phyloP scores from a whole-genome alignment of 352 stramenopile species.

The Phytophthora sp. region DNA sequence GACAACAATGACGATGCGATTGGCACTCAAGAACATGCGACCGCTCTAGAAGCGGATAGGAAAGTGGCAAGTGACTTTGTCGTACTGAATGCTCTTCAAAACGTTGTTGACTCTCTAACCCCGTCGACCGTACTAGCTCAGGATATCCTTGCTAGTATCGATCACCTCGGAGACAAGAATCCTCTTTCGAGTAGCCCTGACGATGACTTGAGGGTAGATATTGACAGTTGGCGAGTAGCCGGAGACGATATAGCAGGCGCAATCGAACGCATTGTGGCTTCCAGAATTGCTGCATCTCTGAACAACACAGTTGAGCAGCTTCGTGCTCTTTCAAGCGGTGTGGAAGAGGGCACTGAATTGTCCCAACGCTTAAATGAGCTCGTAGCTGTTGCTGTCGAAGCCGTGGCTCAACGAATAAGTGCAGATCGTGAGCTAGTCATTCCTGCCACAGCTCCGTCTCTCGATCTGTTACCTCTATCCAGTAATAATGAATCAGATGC shows the following conservation, averaged over 20 bases:
- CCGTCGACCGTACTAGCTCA: constrained; percentile 24
- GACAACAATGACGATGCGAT: constrained; percentile 17
- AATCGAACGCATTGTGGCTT: constrained; percentile 48
- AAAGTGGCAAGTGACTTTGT: constrained; percentile 1
- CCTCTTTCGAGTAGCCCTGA: not conserved
- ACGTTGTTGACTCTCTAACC: constrained; percentile 27
- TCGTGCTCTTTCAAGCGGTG: constrained; percentile 15
- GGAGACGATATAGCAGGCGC: constrained; percentile 35
- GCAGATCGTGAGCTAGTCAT: constrained; percentile 1
- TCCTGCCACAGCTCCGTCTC: not conserved
- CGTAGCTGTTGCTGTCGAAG: constrained; percentile 35
- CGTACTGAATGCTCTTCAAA: constrained; percentile 29
- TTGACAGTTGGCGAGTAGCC: not conserved
- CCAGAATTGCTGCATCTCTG: constrained; percentile 46
- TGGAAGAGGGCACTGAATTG: constrained; percentile 2
- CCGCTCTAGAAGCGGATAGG: not conserved
- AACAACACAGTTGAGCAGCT: constrained; percentile 37
- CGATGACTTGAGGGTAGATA: constrained; percentile 13
- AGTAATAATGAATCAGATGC: constrained; percentile 23
- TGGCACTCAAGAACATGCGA: not conserved
- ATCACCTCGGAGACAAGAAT: constrained; percentile 12
- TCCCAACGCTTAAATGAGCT: constrained; percentile 35
- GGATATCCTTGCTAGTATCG: constrained; percentile 22
- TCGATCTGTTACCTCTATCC: constrained; percentile 3
- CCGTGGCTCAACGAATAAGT: constrained; percentile 30